phyloP scores from a whole-genome alignment of 805 yeast species.

The Brettanomyces bruxellensis region DNA sequence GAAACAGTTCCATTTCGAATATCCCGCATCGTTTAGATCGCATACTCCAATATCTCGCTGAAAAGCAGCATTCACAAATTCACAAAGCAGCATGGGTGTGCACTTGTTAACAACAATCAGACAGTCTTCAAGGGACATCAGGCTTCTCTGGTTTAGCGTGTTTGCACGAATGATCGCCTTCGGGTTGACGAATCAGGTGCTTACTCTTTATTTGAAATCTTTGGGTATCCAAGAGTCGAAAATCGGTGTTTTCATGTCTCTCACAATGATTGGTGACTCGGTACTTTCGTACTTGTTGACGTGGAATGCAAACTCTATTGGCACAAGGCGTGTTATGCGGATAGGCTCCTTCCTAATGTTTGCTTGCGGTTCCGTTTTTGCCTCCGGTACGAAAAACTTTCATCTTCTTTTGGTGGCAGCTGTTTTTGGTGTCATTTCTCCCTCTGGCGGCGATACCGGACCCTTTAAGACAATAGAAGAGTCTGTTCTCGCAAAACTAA shows the following conservation, averaged over 20 bases:
- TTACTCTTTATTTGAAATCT: constrained; percentile 55
- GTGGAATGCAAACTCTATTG: constrained; percentile 67
- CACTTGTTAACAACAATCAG: constrained; percentile 28
- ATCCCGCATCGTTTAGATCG: no score
- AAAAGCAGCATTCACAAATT: no score
- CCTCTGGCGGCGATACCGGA: constrained; percentile 86
- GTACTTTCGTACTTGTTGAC: constrained; percentile 59
- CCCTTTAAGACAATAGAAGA: constrained; percentile 86
- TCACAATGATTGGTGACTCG: constrained; percentile 75
- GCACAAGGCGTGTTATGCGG: constrained; percentile 56
- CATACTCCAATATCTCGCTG: no score
- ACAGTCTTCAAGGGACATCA: constrained; percentile 37
- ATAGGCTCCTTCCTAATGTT: constrained; percentile 63
- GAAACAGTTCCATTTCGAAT: no score
- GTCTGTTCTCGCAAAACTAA: constrained; percentile 70
- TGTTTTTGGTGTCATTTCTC: constrained; percentile 76
- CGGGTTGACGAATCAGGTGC: constrained; percentile 71
- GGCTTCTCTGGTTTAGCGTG: constrained; percentile 59
- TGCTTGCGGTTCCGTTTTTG: constrained; percentile 56
- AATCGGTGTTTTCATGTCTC: constrained; percentile 76
- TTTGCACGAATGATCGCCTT: constrained; percentile 65
- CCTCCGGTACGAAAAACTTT: constrained; percentile 41
- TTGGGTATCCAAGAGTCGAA: constrained; percentile 44
- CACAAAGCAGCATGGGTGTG: constrained; percentile 5
- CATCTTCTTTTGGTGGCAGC: constrained; percentile 58